Evolutionary conservation across 75 land plant genomes (phyloP).

Genomic region (Picea sitchensis): DNA sequence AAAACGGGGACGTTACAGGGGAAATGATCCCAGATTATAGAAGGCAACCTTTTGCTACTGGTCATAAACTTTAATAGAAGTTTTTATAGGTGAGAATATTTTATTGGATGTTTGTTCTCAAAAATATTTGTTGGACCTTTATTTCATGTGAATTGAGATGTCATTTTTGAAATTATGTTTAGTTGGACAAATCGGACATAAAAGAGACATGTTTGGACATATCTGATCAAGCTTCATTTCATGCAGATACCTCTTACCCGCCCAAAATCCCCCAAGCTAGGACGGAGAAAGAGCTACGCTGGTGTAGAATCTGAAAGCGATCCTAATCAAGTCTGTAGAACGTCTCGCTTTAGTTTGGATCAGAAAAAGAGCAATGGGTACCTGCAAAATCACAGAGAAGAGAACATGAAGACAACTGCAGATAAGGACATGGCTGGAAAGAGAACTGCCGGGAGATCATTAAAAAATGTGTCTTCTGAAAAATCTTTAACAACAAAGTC

Average conservation of each 20-base stretch:
- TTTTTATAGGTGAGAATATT: too few species aligned
- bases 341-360: conserved; percentile 9
- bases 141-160: not conserved
- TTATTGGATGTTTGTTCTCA: too few species aligned
- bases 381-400: conserved; percentile 1
- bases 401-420: not conserved
- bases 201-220: not conserved
- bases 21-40: too few species aligned
- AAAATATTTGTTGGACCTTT: too few species aligned
- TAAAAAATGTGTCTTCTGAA: not conserved
- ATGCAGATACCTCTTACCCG: conserved; percentile 71
- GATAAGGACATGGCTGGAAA: not conserved
- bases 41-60: too few species aligned
- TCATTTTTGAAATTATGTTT: not conserved
- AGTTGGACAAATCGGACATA: not conserved
- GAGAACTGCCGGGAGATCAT: not conserved
- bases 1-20: too few species aligned
- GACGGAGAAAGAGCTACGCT: conserved; percentile 54
- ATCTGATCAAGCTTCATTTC: not conserved
- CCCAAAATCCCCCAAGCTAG: conserved; percentile 75
- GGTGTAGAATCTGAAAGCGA: conserved; percentile 19
- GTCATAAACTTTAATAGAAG: too few species aligned
- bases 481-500: not conserved
- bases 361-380: not conserved
- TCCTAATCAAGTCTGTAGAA: not conserved